phyloP scores from a whole-genome alignment of 2,329 filamentous ascomycete genomes.

The Pseudogymnoascus sp. region DNA sequence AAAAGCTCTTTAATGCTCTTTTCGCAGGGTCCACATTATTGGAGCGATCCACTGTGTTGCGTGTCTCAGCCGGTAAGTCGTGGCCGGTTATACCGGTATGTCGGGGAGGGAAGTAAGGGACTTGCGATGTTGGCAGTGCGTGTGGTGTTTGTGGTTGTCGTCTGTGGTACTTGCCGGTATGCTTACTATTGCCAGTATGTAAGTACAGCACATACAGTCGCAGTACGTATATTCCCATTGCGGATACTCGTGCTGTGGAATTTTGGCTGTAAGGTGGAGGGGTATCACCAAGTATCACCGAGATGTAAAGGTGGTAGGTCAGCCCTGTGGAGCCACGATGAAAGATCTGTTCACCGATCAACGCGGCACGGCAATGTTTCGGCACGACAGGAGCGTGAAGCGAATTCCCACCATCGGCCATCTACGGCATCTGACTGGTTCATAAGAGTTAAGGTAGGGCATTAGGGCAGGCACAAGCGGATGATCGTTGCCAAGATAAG shows the following conservation, averaged over 20 bases:
- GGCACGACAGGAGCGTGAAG: not conserved
- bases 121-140: not conserved
- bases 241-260: not conserved
- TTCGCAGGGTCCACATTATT: conserved; percentile 1
- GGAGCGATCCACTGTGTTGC: not conserved
- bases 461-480: conserved; percentile 4
- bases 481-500: not conserved
- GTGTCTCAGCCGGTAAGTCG: not conserved
- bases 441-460: not conserved
- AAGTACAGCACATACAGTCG: not conserved
- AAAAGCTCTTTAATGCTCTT: not conserved
- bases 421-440: not conserved
- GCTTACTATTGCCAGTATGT: not conserved
- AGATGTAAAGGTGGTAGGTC: not conserved
- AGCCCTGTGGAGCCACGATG: not conserved
- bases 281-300: not conserved
- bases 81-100: too few species aligned
- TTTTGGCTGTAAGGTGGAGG: not conserved
- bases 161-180: not conserved
- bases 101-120: not conserved
- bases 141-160: not conserved
- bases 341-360: not conserved
- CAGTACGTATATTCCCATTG: not conserved
- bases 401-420: not conserved
- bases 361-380: conserved; percentile 1